Evolutionary conservation across 202 grass and related monocot genomes (phyloP).

Genomic region (Panicum virgatum): DNA sequence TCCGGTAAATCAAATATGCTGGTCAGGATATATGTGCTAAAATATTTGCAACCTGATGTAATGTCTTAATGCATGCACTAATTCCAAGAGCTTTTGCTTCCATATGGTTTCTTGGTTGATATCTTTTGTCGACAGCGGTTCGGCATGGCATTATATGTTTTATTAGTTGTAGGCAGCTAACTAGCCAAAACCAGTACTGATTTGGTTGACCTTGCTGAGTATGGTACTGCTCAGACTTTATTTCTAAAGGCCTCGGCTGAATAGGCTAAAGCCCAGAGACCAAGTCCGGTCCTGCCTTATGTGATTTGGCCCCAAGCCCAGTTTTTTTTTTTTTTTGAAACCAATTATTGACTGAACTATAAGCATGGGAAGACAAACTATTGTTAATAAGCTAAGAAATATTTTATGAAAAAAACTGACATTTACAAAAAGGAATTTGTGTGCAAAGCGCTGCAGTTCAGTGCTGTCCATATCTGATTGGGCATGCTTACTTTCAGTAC

Average conservation of each 20-base stretch:
- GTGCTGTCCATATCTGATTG: not conserved
- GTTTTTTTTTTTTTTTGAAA: not conserved
- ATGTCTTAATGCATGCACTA: constrained; percentile 6
- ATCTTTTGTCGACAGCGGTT: not conserved
- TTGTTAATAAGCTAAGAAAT: not conserved
- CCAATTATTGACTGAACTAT: not conserved
- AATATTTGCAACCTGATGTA: not conserved
- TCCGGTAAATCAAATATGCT: not conserved
- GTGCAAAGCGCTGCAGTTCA: not conserved
- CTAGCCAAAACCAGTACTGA: not conserved
- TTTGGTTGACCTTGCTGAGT: not conserved
- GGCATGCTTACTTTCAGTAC: constrained; percentile 10
- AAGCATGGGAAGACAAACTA: not conserved
- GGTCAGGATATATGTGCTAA: not conserved
- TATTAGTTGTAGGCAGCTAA: constrained; percentile 13
- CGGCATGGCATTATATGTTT: not conserved
- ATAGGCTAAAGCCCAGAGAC: not conserved
- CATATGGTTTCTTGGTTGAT: not conserved
- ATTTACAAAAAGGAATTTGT: constrained; percentile 8
- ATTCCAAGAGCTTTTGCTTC: constrained; percentile 2
- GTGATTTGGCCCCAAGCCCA: not conserved
- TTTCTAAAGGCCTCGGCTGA: constrained; percentile 7
- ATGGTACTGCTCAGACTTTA: not conserved
- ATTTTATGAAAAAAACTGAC: not conserved
- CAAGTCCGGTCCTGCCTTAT: not conserved